Conservation (phyloP, 1,139 yeast genomes). For the Lizanozyma gosingica region DNA sequence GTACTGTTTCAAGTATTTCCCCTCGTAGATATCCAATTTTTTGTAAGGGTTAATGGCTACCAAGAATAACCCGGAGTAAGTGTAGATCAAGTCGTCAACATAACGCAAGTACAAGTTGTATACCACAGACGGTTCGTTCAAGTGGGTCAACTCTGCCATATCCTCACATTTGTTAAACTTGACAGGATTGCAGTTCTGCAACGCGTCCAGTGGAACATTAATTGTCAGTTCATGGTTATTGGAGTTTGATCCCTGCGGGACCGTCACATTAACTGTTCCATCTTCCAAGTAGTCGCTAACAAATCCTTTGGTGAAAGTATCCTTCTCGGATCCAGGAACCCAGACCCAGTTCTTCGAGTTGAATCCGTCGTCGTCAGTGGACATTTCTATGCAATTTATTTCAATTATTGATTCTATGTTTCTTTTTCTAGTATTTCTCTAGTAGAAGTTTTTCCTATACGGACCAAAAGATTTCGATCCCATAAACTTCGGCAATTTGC, state of each 20-base stretch:
- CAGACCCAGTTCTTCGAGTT: conserved; percentile 64
- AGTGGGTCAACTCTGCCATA: conserved; percentile 90
- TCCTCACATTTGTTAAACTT: conserved; percentile 88
- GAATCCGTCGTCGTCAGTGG: conserved; percentile 40
- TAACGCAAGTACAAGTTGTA: conserved; percentile 75
- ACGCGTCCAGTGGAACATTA: conserved; percentile 22
- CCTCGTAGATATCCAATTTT: conserved; percentile 63
- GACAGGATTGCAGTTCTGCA: conserved; percentile 78
- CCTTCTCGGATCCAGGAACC: conserved; percentile 57
- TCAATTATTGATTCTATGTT: too few relatives aligned
- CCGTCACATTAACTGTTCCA: conserved; percentile 37
- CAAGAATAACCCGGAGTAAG: conserved; percentile 73
- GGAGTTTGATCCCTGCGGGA: background rate
- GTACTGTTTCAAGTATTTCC: conserved; percentile 47
- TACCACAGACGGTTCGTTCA: conserved; percentile 91
- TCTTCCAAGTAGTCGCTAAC: conserved; percentile 48
- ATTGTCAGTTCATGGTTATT: conserved; percentile 13
- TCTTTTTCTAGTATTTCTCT: too few relatives aligned
- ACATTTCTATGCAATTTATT: too few relatives aligned
- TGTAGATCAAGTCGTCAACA: conserved; percentile 67
- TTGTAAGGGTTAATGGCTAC: conserved; percentile 95
- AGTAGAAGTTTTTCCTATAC: too few relatives aligned
- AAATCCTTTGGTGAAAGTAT: conserved; percentile 63
- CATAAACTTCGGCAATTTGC: too few relatives aligned
- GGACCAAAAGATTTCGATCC: too few relatives aligned